phyloP scores from a whole-genome alignment of 345 rosid genomes.

The Gossypium raimondii region DNA sequence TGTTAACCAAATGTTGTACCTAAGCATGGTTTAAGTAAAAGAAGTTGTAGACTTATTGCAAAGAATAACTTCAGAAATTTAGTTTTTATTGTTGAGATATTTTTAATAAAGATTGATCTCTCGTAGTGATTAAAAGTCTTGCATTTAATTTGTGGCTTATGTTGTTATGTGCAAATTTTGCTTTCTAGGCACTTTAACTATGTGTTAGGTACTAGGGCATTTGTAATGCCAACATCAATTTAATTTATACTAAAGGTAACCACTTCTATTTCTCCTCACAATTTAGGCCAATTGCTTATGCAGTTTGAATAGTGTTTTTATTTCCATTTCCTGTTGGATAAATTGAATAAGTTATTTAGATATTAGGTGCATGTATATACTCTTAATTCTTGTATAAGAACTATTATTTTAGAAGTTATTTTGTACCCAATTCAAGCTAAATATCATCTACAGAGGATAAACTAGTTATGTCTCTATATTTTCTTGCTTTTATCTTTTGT shows the following conservation, averaged over 20 bases:
- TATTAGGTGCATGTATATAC: background rate
- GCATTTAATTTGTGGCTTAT: constrained; percentile 23
- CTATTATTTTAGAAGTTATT: background rate
- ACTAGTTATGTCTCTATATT: background rate
- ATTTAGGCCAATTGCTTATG: constrained; percentile 1
- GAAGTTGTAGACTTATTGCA: background rate
- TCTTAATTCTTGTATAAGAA: background rate
- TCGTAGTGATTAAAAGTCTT: background rate
- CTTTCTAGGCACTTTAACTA: constrained; percentile 60
- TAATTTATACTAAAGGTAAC: constrained; percentile 87
- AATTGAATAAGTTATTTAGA: background rate
- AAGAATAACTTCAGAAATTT: background rate
- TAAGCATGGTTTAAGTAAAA: background rate
- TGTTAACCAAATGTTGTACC: background rate
- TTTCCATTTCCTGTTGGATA: constrained; percentile 6
- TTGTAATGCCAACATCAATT: constrained; percentile 71
- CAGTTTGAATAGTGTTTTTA: constrained; percentile 10
- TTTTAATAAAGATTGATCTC: background rate
- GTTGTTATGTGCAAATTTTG: constrained; percentile 57
- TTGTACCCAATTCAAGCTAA: background rate
- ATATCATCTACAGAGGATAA: background rate
- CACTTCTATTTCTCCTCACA: background rate
- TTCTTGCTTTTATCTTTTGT: background rate
- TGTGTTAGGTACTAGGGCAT: constrained; percentile 72
- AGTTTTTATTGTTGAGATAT: background rate